These are phyloP conservation scores for Russula emetica DNA, from an alignment of 768 basidiomycete species.

Conservation along the genomic window DNA sequence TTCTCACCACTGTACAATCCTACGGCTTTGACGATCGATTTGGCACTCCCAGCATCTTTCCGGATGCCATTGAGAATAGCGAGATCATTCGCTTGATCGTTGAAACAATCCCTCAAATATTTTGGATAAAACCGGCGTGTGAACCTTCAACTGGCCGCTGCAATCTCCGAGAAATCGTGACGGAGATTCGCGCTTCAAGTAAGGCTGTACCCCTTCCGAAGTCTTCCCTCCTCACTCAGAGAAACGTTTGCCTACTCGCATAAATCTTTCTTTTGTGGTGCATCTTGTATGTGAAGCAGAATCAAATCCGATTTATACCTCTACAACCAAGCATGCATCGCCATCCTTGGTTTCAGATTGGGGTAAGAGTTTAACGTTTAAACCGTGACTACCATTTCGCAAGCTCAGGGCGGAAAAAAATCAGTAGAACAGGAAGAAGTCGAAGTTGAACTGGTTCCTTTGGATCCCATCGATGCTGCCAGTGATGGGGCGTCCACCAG, in stretches of 20 bases:
- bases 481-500: neutral
- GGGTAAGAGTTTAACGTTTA: neutral
- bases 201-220: neutral
- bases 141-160: neutral
- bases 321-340: neutral
- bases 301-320: no score
- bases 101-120: neutral
- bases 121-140: neutral
- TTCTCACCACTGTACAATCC: neutral
- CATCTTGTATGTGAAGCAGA: no score
- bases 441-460: neutral
- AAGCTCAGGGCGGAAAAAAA: neutral
- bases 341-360: neutral
- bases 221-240: no score
- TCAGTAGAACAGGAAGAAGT: neutral
- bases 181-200: neutral
- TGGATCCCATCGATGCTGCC: neutral
- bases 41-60: neutral
- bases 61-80: neutral
- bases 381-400: neutral
- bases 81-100: neutral
- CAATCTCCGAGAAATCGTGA: neutral
- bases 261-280: no score
- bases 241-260: no score
- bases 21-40: neutral